Base-by-base conservation (phyloP, 352 stramenopile species). In the Phytophthora nicotianae region DNA sequence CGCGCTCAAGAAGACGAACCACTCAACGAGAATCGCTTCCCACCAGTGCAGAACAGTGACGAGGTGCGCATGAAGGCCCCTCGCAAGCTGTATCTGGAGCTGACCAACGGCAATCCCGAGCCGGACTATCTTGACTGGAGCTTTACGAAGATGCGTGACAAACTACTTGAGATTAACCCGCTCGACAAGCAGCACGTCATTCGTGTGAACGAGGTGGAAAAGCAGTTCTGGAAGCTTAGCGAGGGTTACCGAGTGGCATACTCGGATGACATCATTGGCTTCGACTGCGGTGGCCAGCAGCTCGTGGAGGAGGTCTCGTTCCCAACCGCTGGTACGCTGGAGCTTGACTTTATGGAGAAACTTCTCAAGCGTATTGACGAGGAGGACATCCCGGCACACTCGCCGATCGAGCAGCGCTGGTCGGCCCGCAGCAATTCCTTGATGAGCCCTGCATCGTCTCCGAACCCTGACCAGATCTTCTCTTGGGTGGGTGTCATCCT, bases 401-500 rank as follows among this genome's bases (percentile, higher is more conserved):
- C 94, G 32, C 97, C 97, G 0, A 99, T 99, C 60, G 97, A 99
- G 76, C 97, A 99, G 75, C 86, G 97, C 19, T 99, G 97, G 97
- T 97, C 95, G 1, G 78, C 91, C 46, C 81, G 80, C 27, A 99
- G 93, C 40, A 86, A 72, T 21, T 98, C 96, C 4, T 68, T 68
- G 9, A 97, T 99, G 82, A 98, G 91, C 42, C 97, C 97, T 13
- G 96, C 95, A 9, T 88, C 81, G 68, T 81, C 88, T 23, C 64
- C 65, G n/a, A 88, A 93, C 46, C 58, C 74, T 0, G 53, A 71
- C 10, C 82, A 91, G 55, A 52, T 97, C 11, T 96, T 96, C 61
- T 98, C 85, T 26, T 99, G 97, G 97, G 96, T 99, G 26, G 97
- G 97, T 52, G 92, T 99, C 43, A 99, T 99, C 47, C 86, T 99